A percentile compares a stretch with the other conserved stretches of the same genome.
Evolutionary conservation across 2,329 filamentous ascomycete genomes (phyloP).

Genomic region (Fusarium nelsonii): DNA sequence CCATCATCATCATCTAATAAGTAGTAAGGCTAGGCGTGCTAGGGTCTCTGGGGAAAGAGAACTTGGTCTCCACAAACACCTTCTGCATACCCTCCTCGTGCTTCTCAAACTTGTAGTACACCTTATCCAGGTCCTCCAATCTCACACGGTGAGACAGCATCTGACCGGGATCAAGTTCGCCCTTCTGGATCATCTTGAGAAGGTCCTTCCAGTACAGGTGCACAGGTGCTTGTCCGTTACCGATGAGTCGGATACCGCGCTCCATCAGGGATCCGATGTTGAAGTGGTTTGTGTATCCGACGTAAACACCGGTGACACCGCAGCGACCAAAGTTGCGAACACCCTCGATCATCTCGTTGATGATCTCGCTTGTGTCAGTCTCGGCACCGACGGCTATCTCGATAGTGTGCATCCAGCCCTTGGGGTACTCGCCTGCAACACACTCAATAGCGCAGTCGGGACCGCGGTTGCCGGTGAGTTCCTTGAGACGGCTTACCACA

Average conservation of each 20-base stretch:
- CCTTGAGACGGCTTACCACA: constrained; percentile 78
- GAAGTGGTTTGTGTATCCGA: constrained; percentile 69
- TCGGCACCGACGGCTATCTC: constrained; percentile 75
- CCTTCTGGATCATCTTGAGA: constrained; percentile 74
- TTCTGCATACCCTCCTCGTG: constrained; percentile 82
- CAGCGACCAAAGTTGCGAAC: constrained; percentile 78
- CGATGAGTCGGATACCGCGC: constrained; percentile 82
- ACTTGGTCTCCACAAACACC: constrained; percentile 74
- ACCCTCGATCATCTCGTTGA: constrained; percentile 84
- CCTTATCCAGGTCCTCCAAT: constrained; percentile 77
- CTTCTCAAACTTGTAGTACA: constrained; percentile 73
- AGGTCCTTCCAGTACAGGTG: constrained; percentile 87
- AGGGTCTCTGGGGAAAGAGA: constrained; percentile 61
- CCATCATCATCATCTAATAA: constrained; percentile 17
- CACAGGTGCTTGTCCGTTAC: constrained; percentile 76
- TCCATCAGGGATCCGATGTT: constrained; percentile 89
- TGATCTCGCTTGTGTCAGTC: constrained; percentile 84
- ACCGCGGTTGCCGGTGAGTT: constrained; percentile 77
- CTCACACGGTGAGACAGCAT: constrained; percentile 85
- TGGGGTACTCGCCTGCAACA: constrained; percentile 71
- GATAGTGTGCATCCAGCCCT: constrained; percentile 70
- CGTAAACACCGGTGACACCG: constrained; percentile 80
- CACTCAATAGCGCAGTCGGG: constrained; percentile 81
- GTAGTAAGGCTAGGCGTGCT: constrained; percentile 32
- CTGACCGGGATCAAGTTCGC: constrained; percentile 78